phyloP scores from a whole-genome alignment of 2,329 filamentous ascomycete species.

The Hysterium pulicare region DNA sequence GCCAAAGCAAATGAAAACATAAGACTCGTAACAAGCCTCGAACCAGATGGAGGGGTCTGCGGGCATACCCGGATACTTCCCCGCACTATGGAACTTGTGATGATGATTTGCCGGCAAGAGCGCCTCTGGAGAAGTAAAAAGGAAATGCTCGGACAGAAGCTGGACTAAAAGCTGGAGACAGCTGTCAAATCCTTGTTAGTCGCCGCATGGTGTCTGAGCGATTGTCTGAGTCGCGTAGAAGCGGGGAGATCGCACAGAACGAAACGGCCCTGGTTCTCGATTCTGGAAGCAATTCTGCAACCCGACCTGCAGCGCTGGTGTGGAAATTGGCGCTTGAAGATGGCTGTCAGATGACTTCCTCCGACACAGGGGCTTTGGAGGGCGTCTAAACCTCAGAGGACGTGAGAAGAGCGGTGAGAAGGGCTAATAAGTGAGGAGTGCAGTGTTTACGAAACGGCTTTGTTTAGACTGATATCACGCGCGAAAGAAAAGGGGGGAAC shows the following conservation, averaged over 20 bases:
- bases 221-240: conserved; percentile 7
- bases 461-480: neutral
- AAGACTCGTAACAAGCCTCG: conserved; percentile 14
- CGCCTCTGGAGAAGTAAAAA: conserved; percentile 22
- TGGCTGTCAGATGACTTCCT: conserved; percentile 29
- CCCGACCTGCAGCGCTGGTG: conserved; percentile 13
- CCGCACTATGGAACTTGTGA: conserved; percentile 15
- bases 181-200: conserved; percentile 12
- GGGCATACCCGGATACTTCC: conserved; percentile 14
- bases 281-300: conserved; percentile 14
- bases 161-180: conserved; percentile 18
- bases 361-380: conserved; percentile 12
- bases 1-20: conserved; percentile 2
- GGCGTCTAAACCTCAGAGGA: conserved; percentile 6
- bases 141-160: conserved; percentile 14
- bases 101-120: conserved; percentile 25
- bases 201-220: conserved; percentile 19
- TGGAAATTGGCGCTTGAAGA: conserved; percentile 8
- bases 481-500: conserved; percentile 5
- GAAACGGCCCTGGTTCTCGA: neutral
- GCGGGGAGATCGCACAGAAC: conserved; percentile 3
- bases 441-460: neutral
- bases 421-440: conserved; percentile 18
- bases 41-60: conserved; percentile 7
- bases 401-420: conserved; percentile 9